These are phyloP conservation scores for Neofusicoccum kwambonambiense DNA, from an alignment of 2,329 filamentous ascomycete species.

Conservation along the genomic window DNA sequence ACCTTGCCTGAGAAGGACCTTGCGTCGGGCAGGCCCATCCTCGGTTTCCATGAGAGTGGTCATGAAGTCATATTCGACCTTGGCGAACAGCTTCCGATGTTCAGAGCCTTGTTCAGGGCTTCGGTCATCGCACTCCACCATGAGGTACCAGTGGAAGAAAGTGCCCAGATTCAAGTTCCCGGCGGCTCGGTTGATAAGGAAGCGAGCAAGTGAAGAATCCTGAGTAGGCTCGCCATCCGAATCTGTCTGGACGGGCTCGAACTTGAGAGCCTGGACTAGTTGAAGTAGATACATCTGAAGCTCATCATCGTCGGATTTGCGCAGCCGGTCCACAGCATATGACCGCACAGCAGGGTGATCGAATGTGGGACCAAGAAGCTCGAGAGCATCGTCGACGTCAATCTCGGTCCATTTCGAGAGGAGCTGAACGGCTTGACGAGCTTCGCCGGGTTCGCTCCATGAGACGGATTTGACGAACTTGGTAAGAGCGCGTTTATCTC, in stretches of 20 bases:
- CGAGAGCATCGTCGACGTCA: conserved; percentile 92
- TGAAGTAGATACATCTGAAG: conserved; percentile 88
- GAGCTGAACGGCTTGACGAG: conserved; percentile 84
- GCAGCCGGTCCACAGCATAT: conserved; percentile 87
- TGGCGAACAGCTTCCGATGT: conserved; percentile 82
- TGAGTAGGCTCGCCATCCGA: conserved; percentile 61
- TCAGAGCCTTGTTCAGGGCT: conserved; percentile 72
- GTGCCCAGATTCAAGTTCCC: conserved; percentile 89
- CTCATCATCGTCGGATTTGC: conserved; percentile 91
- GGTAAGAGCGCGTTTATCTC: conserved; percentile 82
- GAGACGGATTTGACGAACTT: conserved; percentile 98
- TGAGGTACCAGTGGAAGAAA: conserved; percentile 97
- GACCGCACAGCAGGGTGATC: conserved; percentile 84
- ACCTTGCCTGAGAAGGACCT: conserved; percentile 77
- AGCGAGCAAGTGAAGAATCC: conserved; percentile 83
- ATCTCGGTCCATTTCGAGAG: conserved; percentile 94
- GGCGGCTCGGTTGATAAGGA: conserved; percentile 83
- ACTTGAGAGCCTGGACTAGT: conserved; percentile 93
- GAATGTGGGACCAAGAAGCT: conserved; percentile 88
- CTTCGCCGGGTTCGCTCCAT: conserved; percentile 83
- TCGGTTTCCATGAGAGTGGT: conserved; percentile 71
- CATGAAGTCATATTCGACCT: conserved; percentile 97
- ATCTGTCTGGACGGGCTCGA: conserved; percentile 60
- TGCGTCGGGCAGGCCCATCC: conserved; percentile 70
- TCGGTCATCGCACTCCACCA: conserved; percentile 90